Evolutionary conservation across 2,329 filamentous ascomycete species (phyloP).

Genomic region (Albophoma yamanashiensis): DNA sequence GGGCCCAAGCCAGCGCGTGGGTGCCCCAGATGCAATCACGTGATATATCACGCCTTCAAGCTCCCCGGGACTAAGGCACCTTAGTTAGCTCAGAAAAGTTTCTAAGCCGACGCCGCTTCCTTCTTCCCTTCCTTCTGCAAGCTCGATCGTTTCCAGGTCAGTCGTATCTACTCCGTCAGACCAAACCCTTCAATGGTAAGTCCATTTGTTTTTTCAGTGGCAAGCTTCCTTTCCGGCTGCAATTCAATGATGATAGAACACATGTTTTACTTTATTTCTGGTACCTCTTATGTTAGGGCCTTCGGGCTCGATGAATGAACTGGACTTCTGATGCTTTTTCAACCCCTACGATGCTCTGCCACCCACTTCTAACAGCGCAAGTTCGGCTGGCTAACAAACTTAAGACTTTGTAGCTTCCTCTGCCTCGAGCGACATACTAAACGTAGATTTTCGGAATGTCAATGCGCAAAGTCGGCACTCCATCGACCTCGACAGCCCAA

Average conservation of each 20-base stretch:
- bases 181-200: conserved; percentile 20
- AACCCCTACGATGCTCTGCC: not conserved
- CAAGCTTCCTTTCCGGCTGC: conserved; percentile 3
- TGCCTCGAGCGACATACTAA: not conserved
- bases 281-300: conserved; percentile 94
- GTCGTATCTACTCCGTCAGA: not conserved
- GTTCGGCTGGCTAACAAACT: conserved; percentile 1
- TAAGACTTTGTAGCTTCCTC: conserved; percentile 1
- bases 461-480: not conserved
- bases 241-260: conserved; percentile 60
- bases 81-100: not conserved
- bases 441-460: not conserved
- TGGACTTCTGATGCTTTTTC: conserved; percentile 63
- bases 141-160: not conserved
- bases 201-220: conserved; percentile 5
- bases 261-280: conserved; percentile 60
- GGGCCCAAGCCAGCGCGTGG: not conserved
- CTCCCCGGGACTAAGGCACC: not conserved
- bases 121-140: not conserved
- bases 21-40: not conserved
- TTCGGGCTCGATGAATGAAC: conserved; percentile 65
- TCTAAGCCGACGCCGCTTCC: not conserved
- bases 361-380: not conserved
- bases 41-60: not conserved
- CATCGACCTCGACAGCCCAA: not conserved